Percentiles rank a stretch among this genome's conserved stretches.
phyloP scores from a whole-genome alignment of 768 basidiomycete genomes.

The Tylopilus plumbeoviolaceoides region DNA sequence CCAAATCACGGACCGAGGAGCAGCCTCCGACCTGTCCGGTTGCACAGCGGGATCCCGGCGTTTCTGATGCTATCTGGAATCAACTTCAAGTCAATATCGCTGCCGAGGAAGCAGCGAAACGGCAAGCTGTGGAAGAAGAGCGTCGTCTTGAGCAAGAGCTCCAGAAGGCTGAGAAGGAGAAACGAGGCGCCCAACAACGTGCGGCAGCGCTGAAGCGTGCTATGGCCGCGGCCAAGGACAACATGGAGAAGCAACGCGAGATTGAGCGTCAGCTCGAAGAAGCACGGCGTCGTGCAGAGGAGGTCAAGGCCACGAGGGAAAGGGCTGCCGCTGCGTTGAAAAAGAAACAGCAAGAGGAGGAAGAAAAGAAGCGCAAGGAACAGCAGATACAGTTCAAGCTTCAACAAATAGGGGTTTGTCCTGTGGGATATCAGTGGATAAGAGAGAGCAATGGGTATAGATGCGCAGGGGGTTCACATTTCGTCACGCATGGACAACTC shows the following conservation, averaged over 20 bases:
- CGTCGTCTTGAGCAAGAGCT: slow-evolving; percentile 18
- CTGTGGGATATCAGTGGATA: slow-evolving; percentile 43
- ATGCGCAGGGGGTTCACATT: slow-evolving; percentile 47
- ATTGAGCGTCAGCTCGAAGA: slow-evolving; percentile 26
- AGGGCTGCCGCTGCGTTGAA: slow-evolving; percentile 26
- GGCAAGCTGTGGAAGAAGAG: slow-evolving; percentile 18
- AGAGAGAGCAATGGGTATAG: slow-evolving; percentile 39
- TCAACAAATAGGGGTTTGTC: slow-evolving; percentile 47
- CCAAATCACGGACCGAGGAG: neutral
- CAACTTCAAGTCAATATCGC: slow-evolving; percentile 42
- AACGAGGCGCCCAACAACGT: slow-evolving; percentile 10
- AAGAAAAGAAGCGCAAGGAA: slow-evolving; percentile 21
- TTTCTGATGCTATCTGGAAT: slow-evolving; percentile 50
- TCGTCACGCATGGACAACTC: slow-evolving; percentile 20
- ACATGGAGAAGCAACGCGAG: slow-evolving; percentile 16
- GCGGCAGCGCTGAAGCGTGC: slow-evolving; percentile 15
- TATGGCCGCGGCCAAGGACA: slow-evolving; percentile 17
- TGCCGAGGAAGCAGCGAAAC: slow-evolving; percentile 19
- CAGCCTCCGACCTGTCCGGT: slow-evolving; percentile 6
- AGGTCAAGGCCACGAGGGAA: slow-evolving; percentile 23
- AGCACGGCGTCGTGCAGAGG: slow-evolving; percentile 26
- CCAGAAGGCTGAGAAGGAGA: slow-evolving; percentile 8
- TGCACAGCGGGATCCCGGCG: slow-evolving; percentile 45
- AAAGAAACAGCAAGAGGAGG: slow-evolving; percentile 38
- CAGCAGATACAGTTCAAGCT: slow-evolving; percentile 41